Percentiles rank a stretch among this genome's conserved stretches.
phyloP scores from a whole-genome alignment of 345 rosid genomes.

The Anacardium occidentale region DNA sequence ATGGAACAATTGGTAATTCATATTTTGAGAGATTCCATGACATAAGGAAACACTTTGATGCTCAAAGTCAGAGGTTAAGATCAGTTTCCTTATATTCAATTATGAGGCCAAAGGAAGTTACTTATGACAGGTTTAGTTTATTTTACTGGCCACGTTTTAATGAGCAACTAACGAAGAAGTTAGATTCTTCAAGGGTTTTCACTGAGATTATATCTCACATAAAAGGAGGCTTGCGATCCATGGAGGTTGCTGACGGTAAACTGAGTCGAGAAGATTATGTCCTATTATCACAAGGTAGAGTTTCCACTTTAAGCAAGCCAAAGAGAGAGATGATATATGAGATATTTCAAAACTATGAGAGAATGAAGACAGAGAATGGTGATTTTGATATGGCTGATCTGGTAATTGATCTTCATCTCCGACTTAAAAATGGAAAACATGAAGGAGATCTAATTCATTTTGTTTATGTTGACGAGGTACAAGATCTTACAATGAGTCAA shows the following conservation, averaged over 20 bases:
- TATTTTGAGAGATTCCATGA: conserved; percentile 46
- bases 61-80: conserved; percentile 20
- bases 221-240: conserved; percentile 42
- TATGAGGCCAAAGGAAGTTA: conserved; percentile 46
- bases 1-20: conserved; percentile 46
- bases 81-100: conserved; percentile 31
- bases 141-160: conserved; percentile 55
- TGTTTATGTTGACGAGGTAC: conserved; percentile 68
- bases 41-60: conserved; percentile 23
- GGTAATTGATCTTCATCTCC: conserved; percentile 48
- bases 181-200: conserved; percentile 48
- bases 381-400: conserved; percentile 62
- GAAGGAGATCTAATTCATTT: conserved; percentile 39
- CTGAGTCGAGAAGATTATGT: conserved; percentile 38
- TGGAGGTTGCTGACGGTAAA: conserved; percentile 28
- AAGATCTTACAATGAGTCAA: conserved; percentile 61
- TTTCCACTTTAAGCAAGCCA: conserved; percentile 30
- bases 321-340: conserved; percentile 40
- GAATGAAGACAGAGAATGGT: conserved; percentile 35
- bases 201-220: conserved; percentile 55
- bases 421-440: conserved; percentile 31
- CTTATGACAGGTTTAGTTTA: conserved; percentile 41
- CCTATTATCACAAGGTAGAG: conserved; percentile 30
- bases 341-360: conserved; percentile 43
- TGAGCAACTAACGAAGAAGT: conserved; percentile 32